Base-by-base conservation (phyloP, 2,329 filamentous ascomycete species). In the Tolypocladium tundrense region DNA sequence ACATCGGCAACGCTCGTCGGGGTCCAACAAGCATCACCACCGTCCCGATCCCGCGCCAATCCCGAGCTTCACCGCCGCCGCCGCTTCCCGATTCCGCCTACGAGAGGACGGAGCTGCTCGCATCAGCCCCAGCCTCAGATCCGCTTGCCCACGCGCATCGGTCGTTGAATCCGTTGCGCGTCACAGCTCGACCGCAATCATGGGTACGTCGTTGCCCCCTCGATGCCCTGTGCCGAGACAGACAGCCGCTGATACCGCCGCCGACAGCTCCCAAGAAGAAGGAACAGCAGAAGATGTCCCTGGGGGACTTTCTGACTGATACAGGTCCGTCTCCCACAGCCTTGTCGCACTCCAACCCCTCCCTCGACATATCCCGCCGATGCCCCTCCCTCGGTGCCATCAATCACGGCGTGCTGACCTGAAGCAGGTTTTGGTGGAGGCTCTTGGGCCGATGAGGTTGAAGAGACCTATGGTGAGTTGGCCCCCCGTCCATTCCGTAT, bases 361-460 rank as follows among this genome's bases (percentile, higher is more conserved):
- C 59, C 60, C 60, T 59, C 58, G 60, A 59, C 67, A 69, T 71
- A 62, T 51, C 43, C 45, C 53, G 24, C 27, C 42, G 53, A 35
- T 41, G 27, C 24, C 27, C 54, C 37, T 50, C 51, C 57, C 45
- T 52, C 10, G 14, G 13, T 9, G 14, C 57, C 60, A 58, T 61
- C 60, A 59, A 57, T 58, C 59, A 57, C 58, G 59, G 55, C 68
- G 59, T 67, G 59, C 66, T 71, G 57, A 72, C 66, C 54, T 50
- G 43, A 55, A 41, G 52, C 57, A 79, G 77, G 75, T 64, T 79
- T 77, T 64, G 81, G 78, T 66, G 91, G 72, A 68, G 69, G 93
- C 71, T 97, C 94, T 67, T 99, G 94, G 94, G 94, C 94, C 69
- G 95, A 99, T 78, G 94, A 99, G 74, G 96, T 99, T 79, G 94